Evolutionary conservation across 2,329 filamentous ascomycete species (phyloP).

Genomic region (Coniochaeta sp.): DNA sequence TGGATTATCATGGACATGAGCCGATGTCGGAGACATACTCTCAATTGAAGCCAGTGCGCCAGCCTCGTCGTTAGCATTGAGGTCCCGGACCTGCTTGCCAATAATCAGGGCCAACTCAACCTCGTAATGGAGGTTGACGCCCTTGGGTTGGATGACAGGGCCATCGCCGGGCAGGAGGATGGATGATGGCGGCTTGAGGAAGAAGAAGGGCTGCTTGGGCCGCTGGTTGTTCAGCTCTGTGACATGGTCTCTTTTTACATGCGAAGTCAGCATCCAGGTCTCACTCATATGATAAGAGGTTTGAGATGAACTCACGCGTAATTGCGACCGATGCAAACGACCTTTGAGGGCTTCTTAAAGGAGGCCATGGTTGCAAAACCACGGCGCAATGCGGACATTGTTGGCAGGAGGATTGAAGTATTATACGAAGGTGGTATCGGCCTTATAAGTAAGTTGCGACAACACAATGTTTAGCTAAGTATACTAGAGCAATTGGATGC

Average conservation of each 20-base stretch:
- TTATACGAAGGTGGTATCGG: conserved; percentile 2
- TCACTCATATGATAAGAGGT: background rate
- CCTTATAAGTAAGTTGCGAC: conserved; percentile 3
- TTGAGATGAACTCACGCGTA: conserved; percentile 66
- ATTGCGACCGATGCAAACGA: conserved; percentile 84
- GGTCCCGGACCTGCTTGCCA: conserved; percentile 69
- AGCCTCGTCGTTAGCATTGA: conserved; percentile 65
- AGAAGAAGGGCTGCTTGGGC: conserved; percentile 97
- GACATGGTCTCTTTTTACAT: conserved; percentile 75
- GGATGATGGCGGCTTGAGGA: conserved; percentile 87
- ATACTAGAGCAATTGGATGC: background rate
- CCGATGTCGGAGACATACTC: conserved; percentile 38
- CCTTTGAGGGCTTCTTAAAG: conserved; percentile 48
- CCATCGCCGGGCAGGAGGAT: conserved; percentile 74
- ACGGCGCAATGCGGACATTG: conserved; percentile 15
- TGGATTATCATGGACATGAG: background rate
- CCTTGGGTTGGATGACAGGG: conserved; percentile 72
- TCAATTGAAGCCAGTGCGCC: conserved; percentile 77
- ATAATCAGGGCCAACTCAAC: conserved; percentile 89
- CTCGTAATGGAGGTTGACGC: conserved; percentile 87
- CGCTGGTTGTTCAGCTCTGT: conserved; percentile 79
- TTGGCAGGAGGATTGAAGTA: conserved; percentile 7
- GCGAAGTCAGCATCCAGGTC: background rate
- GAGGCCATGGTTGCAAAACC: conserved; percentile 25
- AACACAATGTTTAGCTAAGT: background rate